Evolutionary conservation across 345 rosid genomes (phyloP), one percentile per base, ranked within the genome.

Genomic region (Balakata baccata): DNA sequence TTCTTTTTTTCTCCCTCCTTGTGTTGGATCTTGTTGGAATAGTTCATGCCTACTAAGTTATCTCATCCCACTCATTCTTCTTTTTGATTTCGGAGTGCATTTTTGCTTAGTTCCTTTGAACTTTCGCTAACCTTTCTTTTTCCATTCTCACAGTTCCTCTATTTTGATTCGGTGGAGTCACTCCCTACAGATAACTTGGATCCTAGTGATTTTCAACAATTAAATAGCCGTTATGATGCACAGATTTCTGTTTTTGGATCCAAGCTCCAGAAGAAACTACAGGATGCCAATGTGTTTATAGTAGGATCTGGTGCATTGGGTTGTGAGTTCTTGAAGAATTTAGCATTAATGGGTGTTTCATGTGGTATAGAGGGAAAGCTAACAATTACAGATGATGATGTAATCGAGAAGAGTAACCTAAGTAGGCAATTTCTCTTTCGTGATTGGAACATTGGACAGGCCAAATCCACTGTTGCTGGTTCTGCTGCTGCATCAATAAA

Each of bases 271-370:
- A 85, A 93, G 88, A 96, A 93, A 74, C 86, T 96, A 68, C 91
- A 93, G 83, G 90, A 96, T 86, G 95, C 99, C 50, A 80, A 73
- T 74, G 88, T 87, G 49, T 96, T 93, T 77, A 78, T 90, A 0
- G 96, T 96, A 18, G 98, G 99, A 74, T 91, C 99, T 76, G 99
- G 99, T 81, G 99, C 98, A 20, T 88, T 96, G 65, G 99, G 99
- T 43, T 96, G 99, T 52, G 99, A 96, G 80, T 91, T 96, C 84
- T 83, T 93, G 76, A 96, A 96, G 85, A 96, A 96, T 82, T 62
- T 93, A 63, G 99, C 93, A 63, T 81, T 96, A 75, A 96, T 96
- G 98, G 99, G 99, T 41, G 94, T 96, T 73, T 86, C 98, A 17
- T 96, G 98, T 79, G 89, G 97, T 67, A 69, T 74, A 75, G 77